Percentiles rank a stretch among this genome's conserved stretches.
These are phyloP conservation scores for Huntiella bhutanensis DNA, from an alignment of 2,329 filamentous ascomycete species.

Conservation along the genomic window DNA sequence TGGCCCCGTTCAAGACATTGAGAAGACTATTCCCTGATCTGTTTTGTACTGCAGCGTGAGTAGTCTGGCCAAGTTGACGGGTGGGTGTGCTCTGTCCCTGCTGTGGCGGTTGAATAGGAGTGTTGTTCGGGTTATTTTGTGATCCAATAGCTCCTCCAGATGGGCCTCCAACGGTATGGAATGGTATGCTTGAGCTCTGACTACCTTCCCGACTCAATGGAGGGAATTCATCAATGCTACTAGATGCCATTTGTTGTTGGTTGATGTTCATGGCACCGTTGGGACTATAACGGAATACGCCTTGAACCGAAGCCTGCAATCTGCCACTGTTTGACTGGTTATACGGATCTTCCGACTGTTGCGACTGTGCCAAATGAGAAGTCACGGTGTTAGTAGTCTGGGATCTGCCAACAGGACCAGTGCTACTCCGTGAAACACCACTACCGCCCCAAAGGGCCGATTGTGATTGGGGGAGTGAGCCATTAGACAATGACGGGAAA, in stretches of 20 bases:
- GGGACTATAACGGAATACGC: constrained; percentile 33
- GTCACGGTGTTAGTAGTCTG: constrained; percentile 28
- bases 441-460: constrained; percentile 36
- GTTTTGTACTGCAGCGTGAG: constrained; percentile 16
- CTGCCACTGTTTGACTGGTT: constrained; percentile 23
- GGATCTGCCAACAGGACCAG: constrained; percentile 30
- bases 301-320: constrained; percentile 2
- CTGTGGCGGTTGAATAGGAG: too few species aligned
- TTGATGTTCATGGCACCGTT: constrained; percentile 14
- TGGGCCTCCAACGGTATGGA: constrained; percentile 1
- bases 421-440: constrained; percentile 27
- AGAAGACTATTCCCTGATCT: constrained; percentile 40
- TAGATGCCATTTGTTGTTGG: constrained; percentile 24
- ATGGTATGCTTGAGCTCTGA: constrained; percentile 4
- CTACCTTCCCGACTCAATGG: constrained; percentile 38
- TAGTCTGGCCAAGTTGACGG: too few species aligned
- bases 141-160: constrained; percentile 12
- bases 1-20: constrained; percentile 42
- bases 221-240: constrained; percentile 40
- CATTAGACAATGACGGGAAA: constrained; percentile 45
- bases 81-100: too few species aligned
- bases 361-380: constrained; percentile 30
- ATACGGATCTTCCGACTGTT: constrained; percentile 26
- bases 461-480: constrained; percentile 31
- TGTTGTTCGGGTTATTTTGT: too few species aligned